Evolutionary conservation across 805 yeast species (phyloP).

Genomic region (Lipomyces sp.): DNA sequence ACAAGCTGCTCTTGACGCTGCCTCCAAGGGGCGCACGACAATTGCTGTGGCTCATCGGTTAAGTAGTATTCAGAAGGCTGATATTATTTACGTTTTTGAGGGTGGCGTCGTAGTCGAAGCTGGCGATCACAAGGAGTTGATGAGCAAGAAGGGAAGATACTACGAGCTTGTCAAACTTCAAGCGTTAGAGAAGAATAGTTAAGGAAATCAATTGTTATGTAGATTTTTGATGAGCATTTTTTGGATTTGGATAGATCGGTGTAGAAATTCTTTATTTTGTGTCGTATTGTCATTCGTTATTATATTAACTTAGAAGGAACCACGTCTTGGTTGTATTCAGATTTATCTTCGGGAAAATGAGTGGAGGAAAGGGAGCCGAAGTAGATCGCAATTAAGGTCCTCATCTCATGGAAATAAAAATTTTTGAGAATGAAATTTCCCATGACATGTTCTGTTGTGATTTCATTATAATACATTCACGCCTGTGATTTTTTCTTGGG

Average conservation of each 20-base stretch:
- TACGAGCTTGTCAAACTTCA: conserved; percentile 50
- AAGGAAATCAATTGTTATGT: not conserved
- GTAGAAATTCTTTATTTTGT: not conserved
- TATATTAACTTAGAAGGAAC: not conserved
- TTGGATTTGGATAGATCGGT: not conserved
- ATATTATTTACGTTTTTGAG: conserved; percentile 57
- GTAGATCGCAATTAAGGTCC: not conserved
- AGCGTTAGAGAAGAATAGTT: conserved; percentile 47
- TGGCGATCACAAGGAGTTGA: conserved; percentile 53
- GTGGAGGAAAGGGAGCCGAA: no score
- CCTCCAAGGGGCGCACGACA: conserved; percentile 67
- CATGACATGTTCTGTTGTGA: not conserved
- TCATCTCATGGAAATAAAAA: not conserved
- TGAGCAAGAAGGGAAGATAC: conserved; percentile 47
- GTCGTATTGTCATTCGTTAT: not conserved
- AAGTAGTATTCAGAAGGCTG: conserved; percentile 61
- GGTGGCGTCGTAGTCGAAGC: conserved; percentile 61
- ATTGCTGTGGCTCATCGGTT: conserved; percentile 78
- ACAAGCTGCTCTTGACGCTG: conserved; percentile 63
- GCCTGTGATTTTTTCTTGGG: conserved; percentile 62
- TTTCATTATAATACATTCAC: not conserved
- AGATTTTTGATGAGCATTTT: not conserved
- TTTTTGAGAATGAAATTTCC: not conserved
- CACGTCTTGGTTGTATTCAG: not conserved
- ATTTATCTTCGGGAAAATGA: not conserved